These are phyloP conservation scores for Alternaria longipes DNA, from an alignment of 2,329 filamentous ascomycete genomes.

Conservation along the genomic window DNA sequence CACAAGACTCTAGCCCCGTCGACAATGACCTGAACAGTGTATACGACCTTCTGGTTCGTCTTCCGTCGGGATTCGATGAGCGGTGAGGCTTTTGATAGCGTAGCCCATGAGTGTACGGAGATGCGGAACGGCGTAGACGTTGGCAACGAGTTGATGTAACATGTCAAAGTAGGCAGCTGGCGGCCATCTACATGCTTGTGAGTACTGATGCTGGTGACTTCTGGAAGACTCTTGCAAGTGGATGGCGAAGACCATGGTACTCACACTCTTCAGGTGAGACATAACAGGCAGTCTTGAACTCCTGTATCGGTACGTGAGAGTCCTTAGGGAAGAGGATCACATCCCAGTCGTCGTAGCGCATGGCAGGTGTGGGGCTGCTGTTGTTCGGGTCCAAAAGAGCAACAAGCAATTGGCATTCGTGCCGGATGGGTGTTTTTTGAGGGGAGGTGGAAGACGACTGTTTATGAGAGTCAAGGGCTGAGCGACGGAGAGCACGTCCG, in stretches of 20 bases:
- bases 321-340: conserved; percentile 77
- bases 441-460: conserved; percentile 15
- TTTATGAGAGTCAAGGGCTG: conserved; percentile 5
- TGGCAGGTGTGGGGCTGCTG: conserved; percentile 54
- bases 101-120: conserved; percentile 48
- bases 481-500: background rate
- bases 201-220: background rate
- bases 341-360: conserved; percentile 90
- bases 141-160: conserved; percentile 40
- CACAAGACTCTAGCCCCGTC: conserved; percentile 44
- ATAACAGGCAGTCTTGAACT: conserved; percentile 83
- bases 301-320: conserved; percentile 76
- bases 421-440: conserved; percentile 8
- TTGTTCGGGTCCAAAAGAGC: conserved; percentile 27
- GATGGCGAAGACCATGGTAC: conserved; percentile 3
- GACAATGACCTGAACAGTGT: conserved; percentile 40
- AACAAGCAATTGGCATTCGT: conserved; percentile 25
- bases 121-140: conserved; percentile 44
- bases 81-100: conserved; percentile 34
- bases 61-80: conserved; percentile 39
- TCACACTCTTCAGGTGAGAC: conserved; percentile 62
- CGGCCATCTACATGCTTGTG: conserved; percentile 33
- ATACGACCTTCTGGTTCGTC: conserved; percentile 38
- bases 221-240: background rate
- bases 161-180: conserved; percentile 43